Percentiles rank a stretch among this genome's conserved stretches.
phyloP scores from a whole-genome alignment of 1,284 basidiomycete genomes.

The Megacollybia platyphylla region DNA sequence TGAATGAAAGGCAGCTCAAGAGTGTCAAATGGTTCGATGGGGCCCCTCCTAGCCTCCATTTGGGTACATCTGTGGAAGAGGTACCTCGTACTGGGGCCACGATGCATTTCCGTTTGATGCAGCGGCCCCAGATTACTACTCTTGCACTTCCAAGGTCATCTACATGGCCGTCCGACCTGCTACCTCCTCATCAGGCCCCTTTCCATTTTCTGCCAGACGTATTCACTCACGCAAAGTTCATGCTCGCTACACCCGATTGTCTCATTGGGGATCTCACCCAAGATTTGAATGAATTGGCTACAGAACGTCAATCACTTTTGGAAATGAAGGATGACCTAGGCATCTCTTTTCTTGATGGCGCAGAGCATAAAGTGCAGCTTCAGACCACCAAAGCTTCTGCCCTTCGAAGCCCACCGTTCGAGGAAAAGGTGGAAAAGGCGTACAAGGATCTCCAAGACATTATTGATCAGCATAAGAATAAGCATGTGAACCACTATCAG shows the following conservation, averaged over 20 bases:
- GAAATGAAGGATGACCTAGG: slow-evolving; percentile 68
- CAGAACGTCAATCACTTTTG: slow-evolving; percentile 52
- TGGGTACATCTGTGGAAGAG: slow-evolving; percentile 19
- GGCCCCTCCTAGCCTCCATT: slow-evolving; percentile 19
- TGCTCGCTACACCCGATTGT: slow-evolving; percentile 87
- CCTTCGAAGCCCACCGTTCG: slow-evolving; percentile 52
- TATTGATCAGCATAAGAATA: slow-evolving; percentile 22
- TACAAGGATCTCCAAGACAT: slow-evolving; percentile 48
- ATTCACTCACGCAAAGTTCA: slow-evolving; percentile 82
- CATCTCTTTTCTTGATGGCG: slow-evolving; percentile 70
- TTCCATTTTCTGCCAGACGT: slow-evolving; percentile 96
- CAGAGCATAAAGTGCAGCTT: slow-evolving; percentile 59
- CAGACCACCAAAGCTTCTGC: slow-evolving; percentile 72
- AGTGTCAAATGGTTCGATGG: slow-evolving; percentile 76
- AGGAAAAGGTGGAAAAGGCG: slow-evolving; percentile 47
- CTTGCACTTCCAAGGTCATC: slow-evolving; percentile 86
- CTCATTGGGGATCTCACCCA: slow-evolving; percentile 61
- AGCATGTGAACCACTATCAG: slow-evolving; percentile 22
- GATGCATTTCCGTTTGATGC: slow-evolving; percentile 82
- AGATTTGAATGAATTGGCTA: slow-evolving; percentile 64
- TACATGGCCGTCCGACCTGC: slow-evolving; percentile 88
- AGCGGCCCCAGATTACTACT: slow-evolving; percentile 89
- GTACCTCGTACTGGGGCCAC: slow-evolving; percentile 38
- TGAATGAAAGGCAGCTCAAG: slow-evolving; percentile 88
- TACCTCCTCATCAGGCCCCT: slow-evolving; percentile 86